These are phyloP conservation scores for Cornus florida DNA, from an alignment of 148 eudicot species.

Conservation along the genomic window DNA sequence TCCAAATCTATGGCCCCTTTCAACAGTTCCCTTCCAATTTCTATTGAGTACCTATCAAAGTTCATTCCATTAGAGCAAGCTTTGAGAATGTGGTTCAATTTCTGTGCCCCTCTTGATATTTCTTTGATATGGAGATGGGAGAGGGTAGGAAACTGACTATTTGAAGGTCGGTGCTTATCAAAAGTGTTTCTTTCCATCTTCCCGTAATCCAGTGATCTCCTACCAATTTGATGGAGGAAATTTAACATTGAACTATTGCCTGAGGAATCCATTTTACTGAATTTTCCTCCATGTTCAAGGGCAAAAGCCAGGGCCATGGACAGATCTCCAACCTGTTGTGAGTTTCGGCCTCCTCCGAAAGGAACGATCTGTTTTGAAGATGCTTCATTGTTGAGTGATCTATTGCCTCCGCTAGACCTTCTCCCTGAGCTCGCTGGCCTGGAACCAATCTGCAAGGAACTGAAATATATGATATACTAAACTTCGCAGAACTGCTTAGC, in stretches of 20 bases:
- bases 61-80: conserved; percentile 56
- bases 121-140: conserved; percentile 68
- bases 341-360: conserved; percentile 37
- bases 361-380: conserved; percentile 62
- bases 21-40: conserved; percentile 69
- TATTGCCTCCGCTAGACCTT: conserved; percentile 33
- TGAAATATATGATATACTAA: not conserved
- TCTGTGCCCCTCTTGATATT: conserved; percentile 81
- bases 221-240: conserved; percentile 58
- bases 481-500: not conserved
- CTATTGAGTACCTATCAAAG: conserved; percentile 47
- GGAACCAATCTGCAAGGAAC: conserved; percentile 34
- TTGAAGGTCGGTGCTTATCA: conserved; percentile 32
- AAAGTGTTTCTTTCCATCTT: conserved; percentile 35
- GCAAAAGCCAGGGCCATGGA: conserved; percentile 73
- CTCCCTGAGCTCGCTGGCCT: conserved; percentile 37
- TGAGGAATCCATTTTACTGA: conserved; percentile 41
- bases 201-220: conserved; percentile 34
- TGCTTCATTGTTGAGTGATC: conserved; percentile 30
- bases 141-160: conserved; percentile 41
- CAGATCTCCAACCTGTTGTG: conserved; percentile 45
- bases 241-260: conserved; percentile 49
- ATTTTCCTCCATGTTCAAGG: conserved; percentile 49
- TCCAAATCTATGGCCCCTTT: conserved; percentile 85
- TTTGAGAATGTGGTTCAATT: conserved; percentile 63